phyloP scores from a whole-genome alignment of 2,329 filamentous ascomycete species.

The Magnaporthiopsis poae region DNA sequence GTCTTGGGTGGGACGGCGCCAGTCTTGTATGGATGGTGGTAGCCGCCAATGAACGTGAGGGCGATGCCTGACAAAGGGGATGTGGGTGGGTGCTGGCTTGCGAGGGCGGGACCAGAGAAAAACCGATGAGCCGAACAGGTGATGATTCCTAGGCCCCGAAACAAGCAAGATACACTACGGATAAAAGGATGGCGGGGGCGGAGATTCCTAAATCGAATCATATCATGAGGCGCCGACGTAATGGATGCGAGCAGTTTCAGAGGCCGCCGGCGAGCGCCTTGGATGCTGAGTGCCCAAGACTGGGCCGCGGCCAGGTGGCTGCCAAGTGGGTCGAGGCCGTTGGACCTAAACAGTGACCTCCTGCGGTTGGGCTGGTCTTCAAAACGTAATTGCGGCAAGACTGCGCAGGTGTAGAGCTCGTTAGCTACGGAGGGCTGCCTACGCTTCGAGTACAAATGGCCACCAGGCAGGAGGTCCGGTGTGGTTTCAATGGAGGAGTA shows the following conservation, averaged over 20 bases:
- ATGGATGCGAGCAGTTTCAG: neutral
- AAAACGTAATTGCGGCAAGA: neutral
- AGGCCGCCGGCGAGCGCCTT: neutral
- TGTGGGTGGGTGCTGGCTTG: neutral
- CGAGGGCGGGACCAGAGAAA: neutral
- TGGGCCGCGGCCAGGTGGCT: neutral
- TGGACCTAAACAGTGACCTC: constrained; percentile 8
- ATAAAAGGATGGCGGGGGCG: constrained; percentile 11
- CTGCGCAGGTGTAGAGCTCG: neutral
- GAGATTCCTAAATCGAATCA: neutral
- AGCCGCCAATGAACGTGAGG: neutral
- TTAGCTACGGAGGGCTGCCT: neutral
- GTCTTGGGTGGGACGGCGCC: neutral
- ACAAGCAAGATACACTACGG: constrained; percentile 7
- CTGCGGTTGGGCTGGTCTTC: neutral
- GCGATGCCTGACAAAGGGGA: neutral
- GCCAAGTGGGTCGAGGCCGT: constrained; percentile 6
- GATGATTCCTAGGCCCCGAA: neutral
- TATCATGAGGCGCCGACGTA: constrained; percentile 5
- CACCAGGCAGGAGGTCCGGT: neutral
- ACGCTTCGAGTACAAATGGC: neutral
- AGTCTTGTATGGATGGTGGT: neutral
- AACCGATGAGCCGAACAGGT: neutral
- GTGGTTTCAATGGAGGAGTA: constrained; percentile 22
- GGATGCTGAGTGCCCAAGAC: neutral